These are phyloP conservation scores for Amylocystis lapponica DNA, from an alignment of 768 basidiomycete genomes.

Conservation along the genomic window DNA sequence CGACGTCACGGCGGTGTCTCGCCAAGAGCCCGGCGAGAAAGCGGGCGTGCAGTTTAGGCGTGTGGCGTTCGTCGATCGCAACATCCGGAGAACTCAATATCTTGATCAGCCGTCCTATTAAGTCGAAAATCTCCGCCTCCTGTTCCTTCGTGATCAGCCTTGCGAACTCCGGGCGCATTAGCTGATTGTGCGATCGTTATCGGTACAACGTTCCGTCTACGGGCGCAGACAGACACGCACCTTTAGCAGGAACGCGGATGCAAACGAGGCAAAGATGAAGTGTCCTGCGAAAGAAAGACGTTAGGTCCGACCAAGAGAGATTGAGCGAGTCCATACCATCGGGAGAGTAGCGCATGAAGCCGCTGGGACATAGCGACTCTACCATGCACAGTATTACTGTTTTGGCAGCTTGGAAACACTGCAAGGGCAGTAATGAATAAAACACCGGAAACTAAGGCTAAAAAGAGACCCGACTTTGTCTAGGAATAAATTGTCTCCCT, in stretches of 20 bases:
- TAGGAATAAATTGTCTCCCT: constrained; percentile 60
- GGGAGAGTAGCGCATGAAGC: constrained; percentile 73
- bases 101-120: constrained; percentile 68
- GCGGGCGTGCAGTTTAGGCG: constrained; percentile 73
- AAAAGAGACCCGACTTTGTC: constrained; percentile 42
- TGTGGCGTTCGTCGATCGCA: constrained; percentile 78
- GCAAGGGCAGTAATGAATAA: background rate
- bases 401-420: constrained; percentile 72
- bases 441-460: constrained; percentile 4
- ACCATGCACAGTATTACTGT: constrained; percentile 60
- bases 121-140: constrained; percentile 65
- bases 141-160: constrained; percentile 53
- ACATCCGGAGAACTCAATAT: constrained; percentile 66
- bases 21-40: constrained; percentile 71
- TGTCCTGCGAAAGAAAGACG: constrained; percentile 41
- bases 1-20: constrained; percentile 63
- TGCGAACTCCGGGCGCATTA: constrained; percentile 72
- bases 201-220: background rate
- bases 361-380: constrained; percentile 58
- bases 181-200: constrained; percentile 30
- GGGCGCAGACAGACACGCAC: constrained; percentile 27
- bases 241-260: constrained; percentile 80
- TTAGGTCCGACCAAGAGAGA: background rate
- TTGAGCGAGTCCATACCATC: constrained; percentile 45
- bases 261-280: constrained; percentile 76